Conservation (phyloP, 805 yeast genomes). For the Ogataea corticis region DNA sequence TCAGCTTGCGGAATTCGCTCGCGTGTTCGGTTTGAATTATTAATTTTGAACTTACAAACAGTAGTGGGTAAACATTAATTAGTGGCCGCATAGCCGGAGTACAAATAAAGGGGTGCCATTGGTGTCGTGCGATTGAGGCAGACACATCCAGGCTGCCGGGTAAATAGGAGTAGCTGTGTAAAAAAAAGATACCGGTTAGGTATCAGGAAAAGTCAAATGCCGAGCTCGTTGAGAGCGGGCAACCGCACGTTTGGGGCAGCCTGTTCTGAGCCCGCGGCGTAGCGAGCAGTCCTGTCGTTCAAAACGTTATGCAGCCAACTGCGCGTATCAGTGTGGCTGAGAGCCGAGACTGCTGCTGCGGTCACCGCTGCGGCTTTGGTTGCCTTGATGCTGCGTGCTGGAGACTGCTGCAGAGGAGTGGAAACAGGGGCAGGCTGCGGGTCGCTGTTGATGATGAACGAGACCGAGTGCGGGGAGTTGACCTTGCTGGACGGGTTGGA, state of each 20-base stretch:
- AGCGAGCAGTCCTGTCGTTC: slow-evolving; percentile 9
- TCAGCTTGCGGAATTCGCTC: too few relatives aligned
- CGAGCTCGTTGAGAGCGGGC: slow-evolving; percentile 29
- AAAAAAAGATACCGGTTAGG: too few relatives aligned
- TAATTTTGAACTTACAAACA: neutral
- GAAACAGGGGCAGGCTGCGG: slow-evolving; percentile 6
- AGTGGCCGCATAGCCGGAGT: neutral
- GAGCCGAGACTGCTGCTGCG: slow-evolving; percentile 3
- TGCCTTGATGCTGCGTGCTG: neutral
- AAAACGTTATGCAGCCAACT: slow-evolving; percentile 24
- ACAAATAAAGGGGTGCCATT: too few relatives aligned
- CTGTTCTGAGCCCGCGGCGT: slow-evolving; percentile 4
- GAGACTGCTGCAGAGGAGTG: neutral
- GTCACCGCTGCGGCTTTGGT: slow-evolving; percentile 2
- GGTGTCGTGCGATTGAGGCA: too few relatives aligned
- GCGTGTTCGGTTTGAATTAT: neutral
- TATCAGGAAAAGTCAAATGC: slow-evolving; percentile 12
- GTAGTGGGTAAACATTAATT: neutral
- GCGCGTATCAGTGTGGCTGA: slow-evolving; percentile 12
- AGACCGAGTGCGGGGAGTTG: slow-evolving; percentile 21
- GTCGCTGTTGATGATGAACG: slow-evolving; percentile 17
- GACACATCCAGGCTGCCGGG: neutral
- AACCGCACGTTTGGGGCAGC: slow-evolving; percentile 13
- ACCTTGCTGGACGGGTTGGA: slow-evolving; percentile 15
- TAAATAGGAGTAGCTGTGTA: neutral